These are phyloP conservation scores for Fusarium sacchari DNA, from an alignment of 2,329 filamentous ascomycete genomes.

Conservation along the genomic window DNA sequence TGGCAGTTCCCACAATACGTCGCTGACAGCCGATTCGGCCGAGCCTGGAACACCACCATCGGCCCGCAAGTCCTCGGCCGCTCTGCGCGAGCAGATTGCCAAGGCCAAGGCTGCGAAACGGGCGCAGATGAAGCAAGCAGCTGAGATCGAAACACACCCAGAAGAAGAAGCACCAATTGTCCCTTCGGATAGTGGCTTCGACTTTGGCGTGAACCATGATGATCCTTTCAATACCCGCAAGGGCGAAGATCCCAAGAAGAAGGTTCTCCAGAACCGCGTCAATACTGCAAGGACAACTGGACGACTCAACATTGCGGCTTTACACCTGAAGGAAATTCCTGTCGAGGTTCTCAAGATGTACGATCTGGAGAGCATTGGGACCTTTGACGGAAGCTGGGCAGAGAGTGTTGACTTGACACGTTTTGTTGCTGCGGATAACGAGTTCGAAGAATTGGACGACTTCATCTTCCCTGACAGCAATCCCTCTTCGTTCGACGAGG, in stretches of 20 bases:
- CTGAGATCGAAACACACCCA: conserved; percentile 25
- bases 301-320: conserved; percentile 85
- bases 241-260: conserved; percentile 68
- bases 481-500: conserved; percentile 65
- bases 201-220: conserved; percentile 62
- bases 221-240: conserved; percentile 78
- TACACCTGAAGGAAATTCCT: conserved; percentile 83
- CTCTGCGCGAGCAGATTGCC: conserved; percentile 89
- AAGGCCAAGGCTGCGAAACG: conserved; percentile 87
- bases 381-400: conserved; percentile 79
- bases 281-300: conserved; percentile 79
- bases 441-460: conserved; percentile 79
- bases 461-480: conserved; percentile 80
- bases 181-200: conserved; percentile 55
- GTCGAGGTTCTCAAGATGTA: conserved; percentile 91
- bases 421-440: conserved; percentile 90
- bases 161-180: conserved; percentile 51
- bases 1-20: conserved; percentile 23
- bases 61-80: conserved; percentile 75
- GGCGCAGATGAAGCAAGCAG: conserved; percentile 56
- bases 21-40: conserved; percentile 12
- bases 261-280: conserved; percentile 78
- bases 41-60: conserved; percentile 40
- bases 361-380: conserved; percentile 74
- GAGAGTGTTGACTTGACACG: conserved; percentile 89